Conservation (phyloP, 495 filamentous ascomycete genomes). For the Halenospora varia region DNA sequence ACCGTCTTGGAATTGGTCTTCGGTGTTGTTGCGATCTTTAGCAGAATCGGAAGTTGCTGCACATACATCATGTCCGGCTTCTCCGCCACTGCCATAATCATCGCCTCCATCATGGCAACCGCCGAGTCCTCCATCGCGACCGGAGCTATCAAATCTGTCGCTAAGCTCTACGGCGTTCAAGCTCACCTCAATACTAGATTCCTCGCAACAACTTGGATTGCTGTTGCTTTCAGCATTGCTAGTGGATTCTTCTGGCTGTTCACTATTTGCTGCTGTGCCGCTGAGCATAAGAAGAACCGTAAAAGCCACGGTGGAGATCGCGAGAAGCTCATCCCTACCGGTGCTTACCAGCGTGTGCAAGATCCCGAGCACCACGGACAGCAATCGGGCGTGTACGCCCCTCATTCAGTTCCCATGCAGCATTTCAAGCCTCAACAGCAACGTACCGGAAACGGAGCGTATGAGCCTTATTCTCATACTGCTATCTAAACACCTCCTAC, state of each 20-base stretch:
- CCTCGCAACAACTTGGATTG: constrained; percentile 71
- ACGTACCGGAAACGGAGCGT: constrained; percentile 39
- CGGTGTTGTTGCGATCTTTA: constrained; percentile 65
- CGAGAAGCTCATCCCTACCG: constrained; percentile 44
- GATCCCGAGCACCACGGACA: constrained; percentile 26
- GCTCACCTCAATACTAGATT: constrained; percentile 62
- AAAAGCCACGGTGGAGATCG: constrained; percentile 23
- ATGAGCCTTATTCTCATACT: constrained; percentile 51
- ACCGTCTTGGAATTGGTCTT: constrained; percentile 73
- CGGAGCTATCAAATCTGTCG: constrained; percentile 61
- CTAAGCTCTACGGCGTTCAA: constrained; percentile 63
- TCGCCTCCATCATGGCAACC: constrained; percentile 54
- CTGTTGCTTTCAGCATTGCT: constrained; percentile 67
- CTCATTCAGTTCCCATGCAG: constrained; percentile 28
- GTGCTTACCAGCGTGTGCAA: constrained; percentile 41
- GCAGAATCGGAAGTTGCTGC: constrained; percentile 41
- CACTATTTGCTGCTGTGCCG: constrained; percentile 80
- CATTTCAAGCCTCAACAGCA: constrained; percentile 19
- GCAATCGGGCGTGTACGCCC: constrained; percentile 23
- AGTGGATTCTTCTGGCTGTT: constrained; percentile 84
- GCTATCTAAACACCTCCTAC: constrained; percentile 32
- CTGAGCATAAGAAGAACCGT: constrained; percentile 26
- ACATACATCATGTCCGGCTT: constrained; percentile 44
- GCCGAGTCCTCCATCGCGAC: constrained; percentile 59
- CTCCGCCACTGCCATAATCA: constrained; percentile 57